phyloP scores from a whole-genome alignment of 2,329 filamentous ascomycete genomes.

The Rhytidhysteron rufulum region DNA sequence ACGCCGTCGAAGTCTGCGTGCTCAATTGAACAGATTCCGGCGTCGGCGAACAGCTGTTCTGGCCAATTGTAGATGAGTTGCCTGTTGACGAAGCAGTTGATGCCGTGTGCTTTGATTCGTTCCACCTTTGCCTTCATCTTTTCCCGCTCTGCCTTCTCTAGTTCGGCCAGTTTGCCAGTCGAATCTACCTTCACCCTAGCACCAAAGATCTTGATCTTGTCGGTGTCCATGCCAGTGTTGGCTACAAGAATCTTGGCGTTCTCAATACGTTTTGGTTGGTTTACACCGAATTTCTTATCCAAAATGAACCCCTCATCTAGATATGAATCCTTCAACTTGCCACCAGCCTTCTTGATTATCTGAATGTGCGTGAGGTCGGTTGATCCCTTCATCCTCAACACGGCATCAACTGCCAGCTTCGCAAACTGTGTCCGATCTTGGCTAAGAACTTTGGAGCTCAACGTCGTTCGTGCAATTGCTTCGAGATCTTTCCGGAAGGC shows the following conservation, averaged over 20 bases:
- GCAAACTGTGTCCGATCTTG: slow-evolving; percentile 94
- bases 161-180: slow-evolving; percentile 93
- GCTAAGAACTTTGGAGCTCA: slow-evolving; percentile 94
- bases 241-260: slow-evolving; percentile 98
- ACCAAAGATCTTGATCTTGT: slow-evolving; percentile 99
- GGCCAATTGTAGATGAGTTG: slow-evolving; percentile 99
- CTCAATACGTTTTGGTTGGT: slow-evolving; percentile 94
- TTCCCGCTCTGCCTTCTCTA: slow-evolving; percentile 96
- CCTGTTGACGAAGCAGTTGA: slow-evolving; percentile 99
- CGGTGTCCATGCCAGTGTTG: slow-evolving; percentile 98
- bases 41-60: slow-evolving; percentile 96
- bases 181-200: slow-evolving; percentile 94
- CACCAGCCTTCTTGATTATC: slow-evolving; percentile 98
- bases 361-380: slow-evolving; percentile 97
- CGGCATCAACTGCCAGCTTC: slow-evolving; percentile 82
- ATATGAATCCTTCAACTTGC: slow-evolving; percentile 96
- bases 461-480: slow-evolving; percentile 87
- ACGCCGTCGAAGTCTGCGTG: slow-evolving; percentile 99
- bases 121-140: slow-evolving; percentile 99
- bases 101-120: slow-evolving; percentile 96
- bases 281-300: slow-evolving; percentile 98
- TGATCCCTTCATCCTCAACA: slow-evolving; percentile 82
- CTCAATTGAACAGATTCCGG: slow-evolving; percentile 96
- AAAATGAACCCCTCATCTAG: slow-evolving; percentile 97
- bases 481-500: slow-evolving; percentile 87